phyloP scores from a whole-genome alignment of 2,329 filamentous ascomycete genomes.

The Parastagonospora nodorum region DNA sequence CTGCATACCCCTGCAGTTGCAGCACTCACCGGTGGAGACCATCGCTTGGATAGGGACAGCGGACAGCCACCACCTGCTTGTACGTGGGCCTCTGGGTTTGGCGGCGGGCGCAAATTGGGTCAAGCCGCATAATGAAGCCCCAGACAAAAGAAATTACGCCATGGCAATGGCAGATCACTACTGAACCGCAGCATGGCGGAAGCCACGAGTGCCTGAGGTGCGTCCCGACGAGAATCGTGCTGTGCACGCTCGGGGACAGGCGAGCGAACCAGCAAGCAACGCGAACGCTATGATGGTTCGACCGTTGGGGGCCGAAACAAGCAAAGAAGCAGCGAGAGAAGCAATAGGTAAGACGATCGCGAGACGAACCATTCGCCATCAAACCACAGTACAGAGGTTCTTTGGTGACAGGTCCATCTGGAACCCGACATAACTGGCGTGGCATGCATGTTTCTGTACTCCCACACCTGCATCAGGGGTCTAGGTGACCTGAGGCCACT shows the following conservation, averaged over 20 bases:
- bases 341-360: neutral
- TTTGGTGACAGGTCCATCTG: conserved; percentile 3
- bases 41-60: conserved; percentile 19
- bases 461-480: conserved; percentile 32
- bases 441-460: conserved; percentile 22
- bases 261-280: conserved; percentile 13
- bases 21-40: conserved; percentile 38
- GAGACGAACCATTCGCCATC: neutral
- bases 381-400: neutral
- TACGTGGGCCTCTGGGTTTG: conserved; percentile 33
- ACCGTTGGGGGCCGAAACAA: conserved; percentile 27
- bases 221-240: conserved; percentile 17
- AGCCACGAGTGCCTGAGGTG: conserved; percentile 17
- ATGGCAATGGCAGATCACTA: conserved; percentile 28
- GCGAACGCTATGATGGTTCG: conserved; percentile 22
- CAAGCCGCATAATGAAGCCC: conserved; percentile 26
- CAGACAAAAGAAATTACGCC: conserved; percentile 32
- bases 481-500: conserved; percentile 16
- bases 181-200: conserved; percentile 21
- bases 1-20: conserved; percentile 17
- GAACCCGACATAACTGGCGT: conserved; percentile 18
- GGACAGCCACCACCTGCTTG: conserved; percentile 35
- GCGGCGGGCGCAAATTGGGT: conserved; percentile 27
- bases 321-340: conserved; percentile 17
- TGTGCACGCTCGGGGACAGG: conserved; percentile 14